Evolutionary conservation across 1,139 yeast genomes (phyloP), one percentile per base, ranked within the genome.

Genomic region (Scheffersomyces segobiensis): DNA sequence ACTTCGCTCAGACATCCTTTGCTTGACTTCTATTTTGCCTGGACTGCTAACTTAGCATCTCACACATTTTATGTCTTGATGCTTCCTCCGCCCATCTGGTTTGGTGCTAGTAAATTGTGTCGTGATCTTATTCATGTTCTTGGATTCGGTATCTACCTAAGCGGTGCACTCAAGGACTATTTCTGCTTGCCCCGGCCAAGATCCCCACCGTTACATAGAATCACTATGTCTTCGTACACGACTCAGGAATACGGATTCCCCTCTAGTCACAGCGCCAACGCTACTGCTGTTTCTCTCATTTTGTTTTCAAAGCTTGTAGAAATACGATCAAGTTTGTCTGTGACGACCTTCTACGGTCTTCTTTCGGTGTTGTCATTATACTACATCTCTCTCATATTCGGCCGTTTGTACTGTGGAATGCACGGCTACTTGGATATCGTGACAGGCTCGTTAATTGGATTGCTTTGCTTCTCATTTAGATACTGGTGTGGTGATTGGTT

Each of bases 221-320:
- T 95, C 65, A 93, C 98, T 39, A 85, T 93, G 87, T 87, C 93
- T 59, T 88, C 90, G 24, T 90, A 91, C 64, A 96, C 98, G 0
- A 86, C 97, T 0, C 87, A 89, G 67, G 99, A 95, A 71, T 95
- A 93, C 71, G 99, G 99, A 3, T 93, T 93, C 67, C 99, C 99
- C 0, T 87, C 93, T 53, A 89, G 97, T 12, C 99, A 95, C 71
- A 83, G 96, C 39, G 97, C 98, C 53, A 95, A 95, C 72, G 97
- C 98, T 3, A 87, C 96, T 0, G 89, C 91, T 0, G 95, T 90
- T 3, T 83, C 90, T 0, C 68, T 89, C 52, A 71, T 87, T 22
- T 65, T 87, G 53, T 65, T 82, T 14, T 64, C 67, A 46, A 67
- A 71, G 46, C 62, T 74, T 19, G 55, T 69, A 39, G 63, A 65